phyloP scores from a whole-genome alignment of 2,329 filamentous ascomycete genomes.

The Xylogone sp. region DNA sequence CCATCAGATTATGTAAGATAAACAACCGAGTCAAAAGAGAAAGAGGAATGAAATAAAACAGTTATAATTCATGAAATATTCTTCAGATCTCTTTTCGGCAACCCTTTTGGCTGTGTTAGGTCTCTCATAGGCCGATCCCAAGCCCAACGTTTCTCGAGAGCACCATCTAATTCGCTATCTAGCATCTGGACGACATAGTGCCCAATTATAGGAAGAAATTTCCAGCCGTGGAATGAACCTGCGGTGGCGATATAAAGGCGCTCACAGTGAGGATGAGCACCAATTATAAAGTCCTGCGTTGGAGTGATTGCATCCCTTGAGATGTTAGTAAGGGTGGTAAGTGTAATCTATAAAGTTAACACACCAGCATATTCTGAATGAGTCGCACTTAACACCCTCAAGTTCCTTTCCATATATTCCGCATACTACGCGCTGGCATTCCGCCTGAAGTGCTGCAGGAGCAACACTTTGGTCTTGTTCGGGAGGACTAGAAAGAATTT shows the following conservation, averaged over 20 bases:
- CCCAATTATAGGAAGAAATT: conserved; percentile 60
- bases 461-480: conserved; percentile 34
- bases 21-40: too few species aligned
- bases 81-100: conserved; percentile 22
- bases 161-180: conserved; percentile 33
- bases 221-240: conserved; percentile 63
- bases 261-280: conserved; percentile 46
- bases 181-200: conserved; percentile 52
- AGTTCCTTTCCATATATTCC: conserved; percentile 40
- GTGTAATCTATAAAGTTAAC: conserved; percentile 3
- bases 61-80: conserved; percentile 6
- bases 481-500: conserved; percentile 49
- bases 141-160: conserved; percentile 39
- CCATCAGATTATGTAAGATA: too few species aligned
- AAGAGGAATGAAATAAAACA: too few species aligned
- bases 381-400: conserved; percentile 34
- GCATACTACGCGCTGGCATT: conserved; percentile 35
- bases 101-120: conserved; percentile 27
- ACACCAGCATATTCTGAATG: conserved; percentile 45
- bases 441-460: conserved; percentile 36
- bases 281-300: conserved; percentile 59
- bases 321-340: conserved; percentile 16
- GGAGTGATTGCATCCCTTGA: conserved; percentile 60
- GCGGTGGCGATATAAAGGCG: conserved; percentile 58
- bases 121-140: conserved; percentile 36